A percentile compares a stretch with the other conserved stretches of the same genome.
Conservation (phyloP, 2,329 filamentous ascomycete species). For the Tolypocladium pustulatum region DNA sequence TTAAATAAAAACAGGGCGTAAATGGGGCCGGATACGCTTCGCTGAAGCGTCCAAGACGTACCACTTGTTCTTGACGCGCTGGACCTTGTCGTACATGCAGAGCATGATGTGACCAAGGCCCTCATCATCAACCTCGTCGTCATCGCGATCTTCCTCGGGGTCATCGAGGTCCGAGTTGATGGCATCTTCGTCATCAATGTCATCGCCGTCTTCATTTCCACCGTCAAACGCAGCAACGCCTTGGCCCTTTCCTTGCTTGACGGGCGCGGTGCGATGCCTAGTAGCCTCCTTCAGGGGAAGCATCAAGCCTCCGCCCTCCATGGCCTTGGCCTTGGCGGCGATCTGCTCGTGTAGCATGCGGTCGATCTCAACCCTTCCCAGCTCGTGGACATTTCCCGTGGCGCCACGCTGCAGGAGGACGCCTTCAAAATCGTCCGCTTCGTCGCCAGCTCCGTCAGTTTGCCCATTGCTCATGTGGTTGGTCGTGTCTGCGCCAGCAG, state of each 20-base stretch:
- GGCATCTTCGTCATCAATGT: constrained; percentile 74
- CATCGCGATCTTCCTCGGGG: constrained; percentile 72
- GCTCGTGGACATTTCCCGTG: constrained; percentile 42
- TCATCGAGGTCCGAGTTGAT: constrained; percentile 99
- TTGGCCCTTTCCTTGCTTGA: constrained; percentile 12
- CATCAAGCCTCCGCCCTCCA: constrained; percentile 71
- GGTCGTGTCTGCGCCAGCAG: constrained; percentile 19
- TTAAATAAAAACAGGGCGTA: constrained; percentile 7
- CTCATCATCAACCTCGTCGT: constrained; percentile 82
- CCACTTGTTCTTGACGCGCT: constrained; percentile 98
- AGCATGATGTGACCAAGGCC: constrained; percentile 85
- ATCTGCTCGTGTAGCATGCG: constrained; percentile 59
- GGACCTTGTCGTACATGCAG: constrained; percentile 98
- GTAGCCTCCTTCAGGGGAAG: constrained; percentile 52
- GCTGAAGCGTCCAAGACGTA: constrained; percentile 22
- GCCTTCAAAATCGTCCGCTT: constrained; percentile 44
- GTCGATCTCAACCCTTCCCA: constrained; percentile 56
- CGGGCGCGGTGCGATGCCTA: constrained; percentile 15
- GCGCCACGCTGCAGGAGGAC: constrained; percentile 48
- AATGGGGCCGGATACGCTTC: neutral
- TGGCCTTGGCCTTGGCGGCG: constrained; percentile 50
- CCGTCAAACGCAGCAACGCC: constrained; percentile 49
- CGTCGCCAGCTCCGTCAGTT: constrained; percentile 60
- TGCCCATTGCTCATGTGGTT: constrained; percentile 35
- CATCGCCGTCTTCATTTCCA: constrained; percentile 47